Conservation (phyloP, 2,329 filamentous ascomycete species). For the Endocalyx cinctus region DNA sequence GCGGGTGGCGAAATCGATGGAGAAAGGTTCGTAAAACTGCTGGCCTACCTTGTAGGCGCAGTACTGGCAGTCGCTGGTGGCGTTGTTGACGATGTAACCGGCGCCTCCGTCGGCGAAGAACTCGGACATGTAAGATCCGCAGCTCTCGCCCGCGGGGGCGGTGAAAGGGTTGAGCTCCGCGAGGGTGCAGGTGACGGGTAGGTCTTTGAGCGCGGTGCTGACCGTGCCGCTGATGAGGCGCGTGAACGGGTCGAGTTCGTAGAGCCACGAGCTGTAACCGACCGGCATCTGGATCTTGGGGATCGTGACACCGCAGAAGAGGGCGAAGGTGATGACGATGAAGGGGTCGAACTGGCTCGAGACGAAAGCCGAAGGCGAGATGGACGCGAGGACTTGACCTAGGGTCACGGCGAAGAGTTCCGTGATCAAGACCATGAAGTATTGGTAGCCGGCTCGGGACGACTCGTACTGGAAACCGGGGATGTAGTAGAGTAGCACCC, state of each 20-base stretch:
- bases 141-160: constrained; percentile 61
- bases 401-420: constrained; percentile 81
- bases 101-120: constrained; percentile 66
- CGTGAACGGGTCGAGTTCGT: constrained; percentile 79
- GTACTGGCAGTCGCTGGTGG: constrained; percentile 67
- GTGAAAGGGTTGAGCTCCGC: constrained; percentile 64
- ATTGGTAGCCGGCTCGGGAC: constrained; percentile 75
- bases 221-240: constrained; percentile 77
- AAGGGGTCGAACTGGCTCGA: constrained; percentile 77
- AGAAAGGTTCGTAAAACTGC: constrained; percentile 68
- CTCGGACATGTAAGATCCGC: constrained; percentile 68
- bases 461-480: constrained; percentile 63
- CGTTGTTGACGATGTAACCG: constrained; percentile 67
- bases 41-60: constrained; percentile 78
- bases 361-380: constrained; percentile 76
- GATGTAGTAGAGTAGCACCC: constrained; percentile 79
- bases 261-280: constrained; percentile 78
- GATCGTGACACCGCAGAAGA: constrained; percentile 86
- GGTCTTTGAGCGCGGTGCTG: constrained; percentile 67
- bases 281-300: constrained; percentile 70
- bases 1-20: constrained; percentile 61
- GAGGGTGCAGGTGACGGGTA: constrained; percentile 55
- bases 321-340: constrained; percentile 73
- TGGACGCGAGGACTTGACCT: constrained; percentile 68
- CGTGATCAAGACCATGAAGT: constrained; percentile 77